Evolutionary conservation across 2,329 filamentous ascomycete species (phyloP), one percentile per base, ranked within the genome.

Genomic region (Calonectria hongkongensis): DNA sequence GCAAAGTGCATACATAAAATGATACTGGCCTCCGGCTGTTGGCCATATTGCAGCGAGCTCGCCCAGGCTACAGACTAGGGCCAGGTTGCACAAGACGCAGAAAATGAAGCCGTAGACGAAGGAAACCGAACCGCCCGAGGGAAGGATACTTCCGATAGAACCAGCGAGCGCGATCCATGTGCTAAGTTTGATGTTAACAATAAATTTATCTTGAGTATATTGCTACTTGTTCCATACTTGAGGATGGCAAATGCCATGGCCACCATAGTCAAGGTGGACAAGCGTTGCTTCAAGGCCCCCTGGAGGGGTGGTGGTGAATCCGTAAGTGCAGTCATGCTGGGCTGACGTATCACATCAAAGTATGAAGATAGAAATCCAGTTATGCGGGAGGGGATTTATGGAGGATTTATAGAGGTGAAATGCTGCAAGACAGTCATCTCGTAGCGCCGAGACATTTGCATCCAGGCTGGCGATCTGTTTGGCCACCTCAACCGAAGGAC

Each of bases 91-190:
- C 5, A 87, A 39, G 10, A 87, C 84, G 71, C 85, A 87, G 75
- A 88, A 86, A 62, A 87, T 79, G 72, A 88, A 87, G 3, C 86
- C 86, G 72, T 87, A 88, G 0, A 87, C 63, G 50, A 87, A 84
- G 0, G 85, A 81, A 2, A 86, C 84, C 1, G 85, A 83, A 16
- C 86, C 83, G 3, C 86, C 86, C 0, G 85, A 86, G 0, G 85
- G 84, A 2, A 86, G 75, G 2, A 86, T 84, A 3, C 87, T 78
- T 3, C 85, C 85, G 0, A 87, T 79, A 3, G 85, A 85, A 2
- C 85, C 85, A 0, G 85, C 85, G 2, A 87, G 80, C 13, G 84
- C 84, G n/a, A 79, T 79, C 78, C 78, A 80, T 0, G 78, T 80
- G 30, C 77, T 80, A 21, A n/a, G 6, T 8, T n/a, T 12, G 16